These are phyloP conservation scores for Scutellaria minor DNA, from an alignment of 257 asterid genomes.

Conservation along the genomic window DNA sequence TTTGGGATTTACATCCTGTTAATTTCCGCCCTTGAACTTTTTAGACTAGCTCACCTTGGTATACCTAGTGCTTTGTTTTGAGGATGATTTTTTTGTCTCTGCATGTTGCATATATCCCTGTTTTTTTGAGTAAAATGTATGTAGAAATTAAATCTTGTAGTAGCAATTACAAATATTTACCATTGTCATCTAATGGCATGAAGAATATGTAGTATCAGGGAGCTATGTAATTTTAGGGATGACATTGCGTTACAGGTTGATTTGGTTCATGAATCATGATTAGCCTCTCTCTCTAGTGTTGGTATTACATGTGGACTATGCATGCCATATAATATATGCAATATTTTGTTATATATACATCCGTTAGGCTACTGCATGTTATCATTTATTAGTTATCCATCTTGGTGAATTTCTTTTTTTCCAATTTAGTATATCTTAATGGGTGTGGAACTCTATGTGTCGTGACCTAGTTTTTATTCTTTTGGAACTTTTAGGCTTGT, in stretches of 20 bases:
- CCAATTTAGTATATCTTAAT: neutral
- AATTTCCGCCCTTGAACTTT: neutral
- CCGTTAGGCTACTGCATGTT: no score
- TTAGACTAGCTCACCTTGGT: no score
- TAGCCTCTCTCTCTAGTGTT: no score
- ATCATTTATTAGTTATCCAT: neutral
- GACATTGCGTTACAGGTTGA: no score
- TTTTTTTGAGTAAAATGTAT: neutral
- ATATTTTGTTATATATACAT: no score
- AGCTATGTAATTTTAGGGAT: no score
- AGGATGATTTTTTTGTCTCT: constrained; percentile 1
- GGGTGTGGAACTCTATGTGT: constrained; percentile 2
- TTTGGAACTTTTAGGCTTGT: constrained; percentile 25
- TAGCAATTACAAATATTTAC: neutral
- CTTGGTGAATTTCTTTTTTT: neutral
- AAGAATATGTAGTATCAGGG: neutral
- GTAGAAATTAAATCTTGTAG: neutral
- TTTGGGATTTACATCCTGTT: neutral
- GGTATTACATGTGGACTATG: no score
- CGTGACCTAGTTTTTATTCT: neutral
- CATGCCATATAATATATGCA: no score
- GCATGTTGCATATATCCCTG: constrained; percentile 4
- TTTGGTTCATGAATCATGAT: no score
- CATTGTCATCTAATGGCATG: neutral
- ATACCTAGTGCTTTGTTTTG: neutral